Evolutionary conservation across 2,329 filamentous ascomycete species (phyloP).

Genomic region (Neonectria punicea): DNA sequence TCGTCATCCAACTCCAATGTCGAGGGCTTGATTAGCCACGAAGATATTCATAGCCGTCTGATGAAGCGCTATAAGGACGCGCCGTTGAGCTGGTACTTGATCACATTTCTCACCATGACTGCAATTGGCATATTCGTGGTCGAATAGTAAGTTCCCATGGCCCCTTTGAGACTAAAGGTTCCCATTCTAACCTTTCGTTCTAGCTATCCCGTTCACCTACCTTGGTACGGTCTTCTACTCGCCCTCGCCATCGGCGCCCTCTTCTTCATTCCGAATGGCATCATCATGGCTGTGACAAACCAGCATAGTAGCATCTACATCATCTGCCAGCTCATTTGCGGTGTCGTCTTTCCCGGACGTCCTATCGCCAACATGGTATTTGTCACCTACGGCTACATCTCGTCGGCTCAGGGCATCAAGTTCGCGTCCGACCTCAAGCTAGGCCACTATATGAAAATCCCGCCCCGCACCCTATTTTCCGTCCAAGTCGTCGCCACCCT

Average conservation of each 20-base stretch:
- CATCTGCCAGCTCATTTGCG: slow-evolving; percentile 87
- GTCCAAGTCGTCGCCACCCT: slow-evolving; percentile 81
- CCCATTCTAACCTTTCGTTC: slow-evolving; percentile 25
- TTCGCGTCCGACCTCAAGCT: slow-evolving; percentile 90
- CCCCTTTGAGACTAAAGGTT: not conserved
- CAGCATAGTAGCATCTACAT: slow-evolving; percentile 89
- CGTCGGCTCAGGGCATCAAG: slow-evolving; percentile 87
- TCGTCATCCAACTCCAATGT: slow-evolving; percentile 53
- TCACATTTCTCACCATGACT: slow-evolving; percentile 80
- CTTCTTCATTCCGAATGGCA: slow-evolving; percentile 90
- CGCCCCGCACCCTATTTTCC: slow-evolving; percentile 80
- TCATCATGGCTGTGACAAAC: slow-evolving; percentile 93
- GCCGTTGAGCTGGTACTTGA: slow-evolving; percentile 82
- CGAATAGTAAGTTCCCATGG: slow-evolving; percentile 72
- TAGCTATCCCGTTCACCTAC: slow-evolving; percentile 82
- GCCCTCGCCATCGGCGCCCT: slow-evolving; percentile 81
- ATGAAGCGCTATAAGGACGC: slow-evolving; percentile 88
- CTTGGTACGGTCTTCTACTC: slow-evolving; percentile 86
- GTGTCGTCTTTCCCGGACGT: slow-evolving; percentile 82
- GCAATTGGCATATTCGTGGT: slow-evolving; percentile 85
- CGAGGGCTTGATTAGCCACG: slow-evolving; percentile 71
- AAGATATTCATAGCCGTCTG: slow-evolving; percentile 85
- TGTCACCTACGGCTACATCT: slow-evolving; percentile 91
- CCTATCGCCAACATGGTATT: slow-evolving; percentile 95
- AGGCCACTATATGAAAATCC: slow-evolving; percentile 89